phyloP scores from a whole-genome alignment of 2,329 filamentous ascomycete genomes.

The Apiospora marii region DNA sequence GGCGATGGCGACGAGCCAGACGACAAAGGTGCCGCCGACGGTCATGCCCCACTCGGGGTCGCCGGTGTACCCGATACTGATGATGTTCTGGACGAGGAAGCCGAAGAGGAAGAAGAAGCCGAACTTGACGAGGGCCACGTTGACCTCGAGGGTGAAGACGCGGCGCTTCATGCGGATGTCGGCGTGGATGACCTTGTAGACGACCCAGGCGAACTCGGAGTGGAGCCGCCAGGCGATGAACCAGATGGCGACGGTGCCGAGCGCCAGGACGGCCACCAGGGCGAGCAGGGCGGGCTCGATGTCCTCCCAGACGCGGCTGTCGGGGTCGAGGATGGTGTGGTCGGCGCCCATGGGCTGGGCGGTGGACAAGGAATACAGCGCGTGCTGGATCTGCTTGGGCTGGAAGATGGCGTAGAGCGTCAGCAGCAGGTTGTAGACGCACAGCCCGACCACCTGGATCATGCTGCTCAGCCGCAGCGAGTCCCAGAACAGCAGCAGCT shows the following conservation, averaged over 20 bases:
- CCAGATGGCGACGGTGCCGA: neutral
- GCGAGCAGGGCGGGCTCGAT: neutral
- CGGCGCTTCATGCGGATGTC: neutral
- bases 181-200: slow-evolving; percentile 5
- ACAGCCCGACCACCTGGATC: slow-evolving; percentile 9
- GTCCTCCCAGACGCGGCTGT: neutral
- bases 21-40: neutral
- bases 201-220: slow-evolving; percentile 4
- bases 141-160: neutral
- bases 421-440: neutral
- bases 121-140: slow-evolving; percentile 3
- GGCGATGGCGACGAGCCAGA: neutral
- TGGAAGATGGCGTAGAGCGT: slow-evolving; percentile 1
- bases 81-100: neutral
- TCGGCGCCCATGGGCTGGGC: neutral
- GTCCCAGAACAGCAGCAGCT: slow-evolving; percentile 1
- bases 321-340: neutral
- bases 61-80: neutral
- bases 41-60: slow-evolving; percentile 1
- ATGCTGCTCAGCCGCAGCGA: slow-evolving; percentile 8
- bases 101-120: slow-evolving; percentile 5
- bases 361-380: neutral
- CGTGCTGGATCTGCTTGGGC: neutral
- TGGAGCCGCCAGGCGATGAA: neutral
- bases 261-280: neutral